These are phyloP conservation scores for Penicillium arizonense DNA, from an alignment of 495 filamentous ascomycete genomes.

Conservation along the genomic window DNA sequence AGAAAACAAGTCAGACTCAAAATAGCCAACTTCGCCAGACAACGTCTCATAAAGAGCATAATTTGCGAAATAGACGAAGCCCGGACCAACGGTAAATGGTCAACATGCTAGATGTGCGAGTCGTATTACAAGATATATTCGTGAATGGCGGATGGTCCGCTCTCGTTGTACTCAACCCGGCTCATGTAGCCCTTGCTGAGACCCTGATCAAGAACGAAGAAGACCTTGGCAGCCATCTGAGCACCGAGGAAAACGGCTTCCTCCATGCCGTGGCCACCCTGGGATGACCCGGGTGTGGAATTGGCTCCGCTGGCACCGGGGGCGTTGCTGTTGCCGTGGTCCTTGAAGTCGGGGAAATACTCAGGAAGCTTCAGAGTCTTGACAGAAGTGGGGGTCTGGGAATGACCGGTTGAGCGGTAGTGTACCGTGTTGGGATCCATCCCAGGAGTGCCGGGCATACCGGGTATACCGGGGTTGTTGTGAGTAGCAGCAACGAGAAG, in stretches of 20 bases:
- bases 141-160: slow-evolving; percentile 69
- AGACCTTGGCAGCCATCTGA: slow-evolving; percentile 72
- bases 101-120: neutral
- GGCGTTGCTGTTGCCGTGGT: slow-evolving; percentile 55
- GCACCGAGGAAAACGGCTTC: slow-evolving; percentile 80
- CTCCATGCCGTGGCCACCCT: slow-evolving; percentile 49
- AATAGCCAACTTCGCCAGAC: slow-evolving; percentile 15
- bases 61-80: slow-evolving; percentile 2
- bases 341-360: slow-evolving; percentile 94
- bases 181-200: slow-evolving; percentile 70
- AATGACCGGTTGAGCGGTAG: slow-evolving; percentile 71
- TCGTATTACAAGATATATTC: slow-evolving; percentile 38
- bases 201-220: slow-evolving; percentile 72
- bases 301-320: slow-evolving; percentile 32
- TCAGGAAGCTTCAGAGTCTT: slow-evolving; percentile 75
- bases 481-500: slow-evolving; percentile 90
- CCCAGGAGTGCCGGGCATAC: slow-evolving; percentile 35
- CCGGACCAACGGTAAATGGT: neutral
- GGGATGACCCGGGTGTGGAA: slow-evolving; percentile 19
- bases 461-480: slow-evolving; percentile 48
- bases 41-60: slow-evolving; percentile 6
- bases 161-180: slow-evolving; percentile 74
- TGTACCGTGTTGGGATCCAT: slow-evolving; percentile 34
- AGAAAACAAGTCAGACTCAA: slow-evolving; percentile 2
- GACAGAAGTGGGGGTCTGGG: slow-evolving; percentile 85